Base-by-base conservation (phyloP, 2,329 filamentous ascomycete genomes). In the Cladosporium cucumerinum region DNA sequence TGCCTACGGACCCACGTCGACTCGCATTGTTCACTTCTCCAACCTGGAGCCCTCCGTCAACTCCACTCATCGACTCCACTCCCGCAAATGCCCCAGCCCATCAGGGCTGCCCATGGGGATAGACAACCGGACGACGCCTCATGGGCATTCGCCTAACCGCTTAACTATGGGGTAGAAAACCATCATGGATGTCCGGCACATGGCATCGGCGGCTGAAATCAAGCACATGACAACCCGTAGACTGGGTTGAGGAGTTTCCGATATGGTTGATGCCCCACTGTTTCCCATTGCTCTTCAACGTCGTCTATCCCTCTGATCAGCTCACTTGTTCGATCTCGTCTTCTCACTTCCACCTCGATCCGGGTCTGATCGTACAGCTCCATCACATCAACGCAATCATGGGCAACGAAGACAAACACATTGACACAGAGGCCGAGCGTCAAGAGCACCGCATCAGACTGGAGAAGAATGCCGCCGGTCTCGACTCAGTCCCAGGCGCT, bases 391-490 rank as follows among this genome's bases (percentile, higher is more conserved):
- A 21, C 11, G 16, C 30, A 34, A 55, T 5, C 60, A 62, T 62
- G 60, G 34, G 23, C 26, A 55, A 54, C 34, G 49, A 62, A 30
- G 49, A 62, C n/a, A 62, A 62, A 25, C 16, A 55, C 18, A 43
- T 21, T 25, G 60, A 55, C 16, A n/a, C 59, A 16, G 59, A 61
- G 16, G 60, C 32, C 8, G 60, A 62, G 34, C 60, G 60, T 43
- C 60, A 62, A 52, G 60, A 62, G 34, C 58, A 61, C 25, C 60
- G 60, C 25, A 39, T 62, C 39, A 64, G 61, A 54, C 12, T 64
- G 6, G 61, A 64, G 30, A 57, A 64, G 23, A 55, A 64, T 28
- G 21, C 55, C 21, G 61, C 54, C 21, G 58, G 51, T 5, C 39
- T 51, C 3, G 39, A 57, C 54, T 21, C 30, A 5, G 26, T 58